Evolutionary conservation across 1,139 yeast species (phyloP), one percentile per base, ranked within the genome.

Genomic region (Spencermartinsiella ligniputridi): DNA sequence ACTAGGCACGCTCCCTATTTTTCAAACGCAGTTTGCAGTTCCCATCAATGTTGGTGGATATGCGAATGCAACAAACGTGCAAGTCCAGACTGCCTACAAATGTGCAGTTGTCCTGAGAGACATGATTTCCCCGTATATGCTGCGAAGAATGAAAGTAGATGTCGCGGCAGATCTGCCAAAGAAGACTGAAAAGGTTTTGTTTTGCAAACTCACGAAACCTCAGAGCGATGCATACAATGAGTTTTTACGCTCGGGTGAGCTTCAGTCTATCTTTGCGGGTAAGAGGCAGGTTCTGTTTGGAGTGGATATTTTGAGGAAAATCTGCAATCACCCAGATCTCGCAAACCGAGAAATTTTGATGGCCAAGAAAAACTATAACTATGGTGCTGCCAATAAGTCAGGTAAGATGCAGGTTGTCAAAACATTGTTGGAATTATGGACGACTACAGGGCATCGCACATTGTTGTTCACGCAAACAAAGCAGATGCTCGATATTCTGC

Each of bases 1-100:
- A 47, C 66, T 92, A 25, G 98, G 98, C 0, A 94, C 98, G 0
- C 68, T 92, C 17, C 98, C 99, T 0, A 92, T 94, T 0, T 92
- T 92, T 58, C 96, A 90, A 61, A 83, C 78, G 45, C 96, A 92
- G 60, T 92, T 92, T 63, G 84, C 96, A 1, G 72, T 83, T 2
- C 99, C 98, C 0, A 94, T 92, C 35, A 90, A 89, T 58, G 76
- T 87, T 65, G 99, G 98, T n/a, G 99, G 99, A 0, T 92, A 94
- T 64, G 96, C 98, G 2, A 92, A 92, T 68, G 98, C 98, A 0
- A 82, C 95, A 1, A 92, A 92, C 62, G 79, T 92, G 3, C 97
- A 94, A 60, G 97, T 94, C 0, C 97, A 92, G 61, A 83, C 97
- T 0, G 97, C 97, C 1, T 90, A 86, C 61, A 89, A 89, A 62